These are phyloP conservation scores for Thoreauomyces humboldtii DNA, from an alignment of 192 early-diverging fungal species.

Conservation along the genomic window DNA sequence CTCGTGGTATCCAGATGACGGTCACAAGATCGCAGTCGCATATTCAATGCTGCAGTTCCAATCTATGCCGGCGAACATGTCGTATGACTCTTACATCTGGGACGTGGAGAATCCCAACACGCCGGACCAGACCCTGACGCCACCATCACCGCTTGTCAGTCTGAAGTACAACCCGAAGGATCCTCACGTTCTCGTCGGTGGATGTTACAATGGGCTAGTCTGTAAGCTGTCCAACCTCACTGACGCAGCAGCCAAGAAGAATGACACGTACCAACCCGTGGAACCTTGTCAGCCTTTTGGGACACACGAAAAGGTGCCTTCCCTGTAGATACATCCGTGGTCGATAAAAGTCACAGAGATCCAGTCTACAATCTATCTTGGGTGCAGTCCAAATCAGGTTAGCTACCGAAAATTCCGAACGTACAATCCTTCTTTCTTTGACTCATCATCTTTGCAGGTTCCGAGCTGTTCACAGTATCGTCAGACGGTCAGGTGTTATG, in stretches of 20 bases:
- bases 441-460: conserved; percentile 33
- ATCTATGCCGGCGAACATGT: conserved; percentile 51
- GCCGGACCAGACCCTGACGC: conserved; percentile 57
- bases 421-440: not conserved
- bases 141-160: conserved; percentile 50
- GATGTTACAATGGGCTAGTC: conserved; percentile 57
- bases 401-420: not conserved
- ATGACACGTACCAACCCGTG: too few relatives aligned
- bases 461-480: conserved; percentile 60
- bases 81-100: conserved; percentile 61
- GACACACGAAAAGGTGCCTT: conserved; percentile 58
- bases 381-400: conserved; percentile 62
- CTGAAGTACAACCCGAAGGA: conserved; percentile 67
- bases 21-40: conserved; percentile 60
- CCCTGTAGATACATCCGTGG: conserved; percentile 55
- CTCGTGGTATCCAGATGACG: conserved; percentile 65
- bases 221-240: too few relatives aligned
- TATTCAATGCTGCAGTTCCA: conserved; percentile 60
- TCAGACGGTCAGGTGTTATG: conserved; percentile 61
- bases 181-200: conserved; percentile 61
- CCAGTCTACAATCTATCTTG: conserved; percentile 57
- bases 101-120: conserved; percentile 63
- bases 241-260: too few relatives aligned
- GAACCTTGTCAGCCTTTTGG: conserved; percentile 58
- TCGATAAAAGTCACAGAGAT: conserved; percentile 60